phyloP scores from a whole-genome alignment of 2,329 filamentous ascomycete genomes.

The Alternaria incomplexa region DNA sequence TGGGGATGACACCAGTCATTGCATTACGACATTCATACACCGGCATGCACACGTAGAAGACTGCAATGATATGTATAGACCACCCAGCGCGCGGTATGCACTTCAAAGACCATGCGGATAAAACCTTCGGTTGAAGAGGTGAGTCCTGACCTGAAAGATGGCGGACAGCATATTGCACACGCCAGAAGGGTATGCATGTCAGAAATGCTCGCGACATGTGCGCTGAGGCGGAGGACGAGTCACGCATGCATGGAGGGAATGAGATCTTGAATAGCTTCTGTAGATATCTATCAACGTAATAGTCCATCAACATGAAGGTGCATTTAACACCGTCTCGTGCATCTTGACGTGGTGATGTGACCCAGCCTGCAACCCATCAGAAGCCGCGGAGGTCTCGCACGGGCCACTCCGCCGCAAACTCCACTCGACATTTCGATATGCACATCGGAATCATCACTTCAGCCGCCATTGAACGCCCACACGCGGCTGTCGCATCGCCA shows the following conservation, averaged over 20 bases:
- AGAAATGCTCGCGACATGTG: not conserved
- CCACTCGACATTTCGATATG: conserved; percentile 18
- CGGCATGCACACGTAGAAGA: not conserved
- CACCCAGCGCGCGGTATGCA: not conserved
- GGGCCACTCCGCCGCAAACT: conserved; percentile 14
- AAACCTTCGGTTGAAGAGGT: not conserved
- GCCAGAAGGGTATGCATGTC: not conserved
- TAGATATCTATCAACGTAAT: not conserved
- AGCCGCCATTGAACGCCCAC: conserved; percentile 41
- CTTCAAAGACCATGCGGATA: not conserved
- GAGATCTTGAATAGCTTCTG: not conserved
- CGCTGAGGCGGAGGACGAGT: not conserved
- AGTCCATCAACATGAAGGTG: not conserved
- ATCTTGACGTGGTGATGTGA: not conserved
- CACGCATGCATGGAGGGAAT: not conserved
- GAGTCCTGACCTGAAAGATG: not conserved
- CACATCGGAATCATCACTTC: conserved; percentile 24
- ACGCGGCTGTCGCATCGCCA: conserved; percentile 46
- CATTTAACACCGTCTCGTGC: not conserved
- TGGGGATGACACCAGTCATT: not conserved
- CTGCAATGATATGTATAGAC: not conserved
- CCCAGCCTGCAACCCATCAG: conserved; percentile 4
- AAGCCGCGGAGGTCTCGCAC: conserved; percentile 25
- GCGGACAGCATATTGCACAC: not conserved
- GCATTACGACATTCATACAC: not conserved